These are phyloP conservation scores for Colletotrichum orbiculare DNA, from an alignment of 2,329 filamentous ascomycete species.

Conservation along the genomic window DNA sequence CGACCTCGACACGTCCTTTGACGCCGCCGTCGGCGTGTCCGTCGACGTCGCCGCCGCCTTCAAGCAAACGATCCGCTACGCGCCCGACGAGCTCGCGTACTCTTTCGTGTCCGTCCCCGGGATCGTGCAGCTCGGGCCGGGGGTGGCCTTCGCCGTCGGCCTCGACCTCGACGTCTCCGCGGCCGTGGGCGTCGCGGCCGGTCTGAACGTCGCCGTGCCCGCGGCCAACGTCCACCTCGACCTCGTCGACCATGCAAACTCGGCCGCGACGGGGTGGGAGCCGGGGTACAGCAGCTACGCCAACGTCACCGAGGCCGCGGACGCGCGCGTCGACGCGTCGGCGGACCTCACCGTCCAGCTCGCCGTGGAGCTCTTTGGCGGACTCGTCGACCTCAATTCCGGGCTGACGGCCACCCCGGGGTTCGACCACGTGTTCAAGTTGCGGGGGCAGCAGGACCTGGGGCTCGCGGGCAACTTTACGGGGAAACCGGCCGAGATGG, in stretches of 20 bases:
- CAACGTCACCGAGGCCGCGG: constrained; percentile 47
- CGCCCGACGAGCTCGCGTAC: constrained; percentile 50
- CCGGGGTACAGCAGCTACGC: constrained; percentile 49
- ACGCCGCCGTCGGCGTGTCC: constrained; percentile 49
- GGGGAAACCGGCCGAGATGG: neutral
- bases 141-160: constrained; percentile 51
- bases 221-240: constrained; percentile 53
- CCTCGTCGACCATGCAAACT: constrained; percentile 45
- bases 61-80: constrained; percentile 47
- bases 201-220: constrained; percentile 45
- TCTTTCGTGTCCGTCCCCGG: constrained; percentile 52
- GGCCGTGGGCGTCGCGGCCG: constrained; percentile 45
- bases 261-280: constrained; percentile 47
- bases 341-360: constrained; percentile 52
- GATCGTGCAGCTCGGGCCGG: constrained; percentile 51
- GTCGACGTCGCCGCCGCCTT: constrained; percentile 48
- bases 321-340: constrained; percentile 46
- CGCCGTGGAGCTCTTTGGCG: constrained; percentile 48
- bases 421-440: constrained; percentile 49
- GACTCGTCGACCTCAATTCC: constrained; percentile 49
- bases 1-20: constrained; percentile 53
- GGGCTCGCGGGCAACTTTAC: constrained; percentile 31
- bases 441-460: constrained; percentile 42
- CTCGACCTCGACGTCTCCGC: constrained; percentile 48
- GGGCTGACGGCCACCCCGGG: constrained; percentile 50